These are phyloP conservation scores for Nicotiana benthamiana DNA, from an alignment of 257 asterid genomes.

Conservation along the genomic window DNA sequence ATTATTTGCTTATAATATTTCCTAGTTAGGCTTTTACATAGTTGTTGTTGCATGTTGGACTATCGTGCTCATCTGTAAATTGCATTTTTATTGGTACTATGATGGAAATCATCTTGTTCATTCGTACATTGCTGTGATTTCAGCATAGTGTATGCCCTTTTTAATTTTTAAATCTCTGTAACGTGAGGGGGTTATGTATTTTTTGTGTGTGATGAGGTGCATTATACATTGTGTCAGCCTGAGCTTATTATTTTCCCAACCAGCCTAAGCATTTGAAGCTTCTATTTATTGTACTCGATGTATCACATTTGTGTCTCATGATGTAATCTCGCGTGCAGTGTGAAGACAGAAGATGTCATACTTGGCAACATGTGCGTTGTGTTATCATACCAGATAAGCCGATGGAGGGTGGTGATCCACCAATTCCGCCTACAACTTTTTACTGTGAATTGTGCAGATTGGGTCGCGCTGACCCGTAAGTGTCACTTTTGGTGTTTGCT, in stretches of 20 bases:
- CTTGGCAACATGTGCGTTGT: constrained; percentile 93
- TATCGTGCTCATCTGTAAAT: neutral
- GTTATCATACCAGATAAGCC: constrained; percentile 88
- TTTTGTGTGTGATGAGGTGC: neutral
- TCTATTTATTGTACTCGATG: neutral
- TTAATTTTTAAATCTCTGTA: neutral
- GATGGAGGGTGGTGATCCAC: constrained; percentile 59
- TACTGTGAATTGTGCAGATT: constrained; percentile 92
- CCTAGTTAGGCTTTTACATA: constrained; percentile 1
- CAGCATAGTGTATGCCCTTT: neutral
- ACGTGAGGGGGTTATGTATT: neutral
- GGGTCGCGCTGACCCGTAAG: constrained; percentile 97
- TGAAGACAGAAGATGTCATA: constrained; percentile 76
- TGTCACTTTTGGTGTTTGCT: constrained; percentile 10
- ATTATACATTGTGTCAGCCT: neutral
- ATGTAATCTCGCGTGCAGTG: constrained; percentile 54
- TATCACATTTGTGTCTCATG: constrained; percentile 3
- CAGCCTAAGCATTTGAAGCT: neutral
- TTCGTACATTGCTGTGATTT: neutral
- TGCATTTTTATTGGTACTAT: neutral
- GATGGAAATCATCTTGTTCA: neutral
- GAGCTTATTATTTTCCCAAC: neutral
- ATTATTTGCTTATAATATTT: neutral
- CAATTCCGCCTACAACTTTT: constrained; percentile 61
- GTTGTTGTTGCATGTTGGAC: constrained; percentile 10